Evolutionary conservation across 371 early-diverging fungal species (phyloP).

Genomic region (Apophysomyces sp.): DNA sequence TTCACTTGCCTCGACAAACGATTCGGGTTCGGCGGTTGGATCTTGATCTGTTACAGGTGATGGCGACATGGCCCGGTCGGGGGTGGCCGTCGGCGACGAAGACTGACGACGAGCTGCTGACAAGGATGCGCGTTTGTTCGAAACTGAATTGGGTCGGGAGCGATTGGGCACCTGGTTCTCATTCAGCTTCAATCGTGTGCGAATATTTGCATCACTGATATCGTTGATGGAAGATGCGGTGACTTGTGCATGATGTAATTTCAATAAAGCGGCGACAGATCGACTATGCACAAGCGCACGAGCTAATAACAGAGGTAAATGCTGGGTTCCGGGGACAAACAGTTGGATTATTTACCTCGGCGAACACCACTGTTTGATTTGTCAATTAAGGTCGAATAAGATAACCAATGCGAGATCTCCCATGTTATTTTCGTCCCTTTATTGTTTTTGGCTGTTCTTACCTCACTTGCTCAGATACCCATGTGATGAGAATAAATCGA

Average conservation of each 20-base stretch:
- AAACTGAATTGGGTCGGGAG: slow-evolving; percentile 32
- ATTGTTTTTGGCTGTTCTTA: slow-evolving; percentile 19
- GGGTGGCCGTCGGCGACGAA: slow-evolving; percentile 23
- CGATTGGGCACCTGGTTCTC: slow-evolving; percentile 39
- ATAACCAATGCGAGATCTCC: too few relatives aligned
- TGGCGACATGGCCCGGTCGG: slow-evolving; percentile 10
- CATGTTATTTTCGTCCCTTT: too few relatives aligned
- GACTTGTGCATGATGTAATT: slow-evolving; percentile 53
- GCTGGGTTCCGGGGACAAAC: neutral
- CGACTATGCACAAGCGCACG: slow-evolving; percentile 73
- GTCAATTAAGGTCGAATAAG: neutral
- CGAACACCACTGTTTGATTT: slow-evolving; percentile 53
- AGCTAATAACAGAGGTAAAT: slow-evolving; percentile 31
- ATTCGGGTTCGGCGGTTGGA: slow-evolving; percentile 27
- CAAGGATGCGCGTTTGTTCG: slow-evolving; percentile 28
- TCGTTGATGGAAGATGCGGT: slow-evolving; percentile 46
- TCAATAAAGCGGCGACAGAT: slow-evolving; percentile 58
- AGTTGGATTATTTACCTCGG: slow-evolving; percentile 42
- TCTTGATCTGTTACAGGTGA: slow-evolving; percentile 27
- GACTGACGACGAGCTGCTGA: slow-evolving; percentile 27
- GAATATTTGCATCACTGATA: slow-evolving; percentile 37
- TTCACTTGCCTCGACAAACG: slow-evolving; percentile 35
- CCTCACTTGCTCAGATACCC: slow-evolving; percentile 71
- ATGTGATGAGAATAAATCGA: slow-evolving; percentile 60
- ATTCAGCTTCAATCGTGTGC: slow-evolving; percentile 37